Evolutionary conservation across 768 basidiomycete species (phyloP).

Genomic region (Lactarius hatsudake): DNA sequence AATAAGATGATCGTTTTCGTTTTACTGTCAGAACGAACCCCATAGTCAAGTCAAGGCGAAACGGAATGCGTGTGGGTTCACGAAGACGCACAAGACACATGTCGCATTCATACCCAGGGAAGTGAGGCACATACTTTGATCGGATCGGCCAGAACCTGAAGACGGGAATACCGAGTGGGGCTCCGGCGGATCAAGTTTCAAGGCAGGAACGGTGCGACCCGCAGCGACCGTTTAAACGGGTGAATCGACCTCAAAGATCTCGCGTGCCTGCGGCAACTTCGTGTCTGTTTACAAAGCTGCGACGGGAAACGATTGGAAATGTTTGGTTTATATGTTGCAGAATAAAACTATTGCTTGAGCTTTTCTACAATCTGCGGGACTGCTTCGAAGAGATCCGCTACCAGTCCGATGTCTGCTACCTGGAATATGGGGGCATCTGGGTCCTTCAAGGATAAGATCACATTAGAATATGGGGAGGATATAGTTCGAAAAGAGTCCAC

Average conservation of each 20-base stretch:
- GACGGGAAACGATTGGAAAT: not conserved
- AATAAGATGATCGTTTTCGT: not conserved
- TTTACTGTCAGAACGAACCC: not conserved
- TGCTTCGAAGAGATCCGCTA: conserved; percentile 88
- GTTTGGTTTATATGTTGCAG: conserved; percentile 5
- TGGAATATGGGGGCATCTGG: conserved; percentile 99
- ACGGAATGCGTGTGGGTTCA: conserved; percentile 13
- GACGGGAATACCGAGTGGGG: conserved; percentile 1
- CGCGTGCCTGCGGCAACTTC: not conserved
- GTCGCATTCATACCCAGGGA: not conserved
- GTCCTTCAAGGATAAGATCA: conserved; percentile 51
- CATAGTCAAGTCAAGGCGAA: not conserved
- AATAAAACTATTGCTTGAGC: conserved; percentile 47
- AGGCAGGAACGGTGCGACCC: not conserved
- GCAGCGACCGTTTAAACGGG: not conserved
- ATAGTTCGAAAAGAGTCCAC: conserved; percentile 38
- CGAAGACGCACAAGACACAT: not conserved
- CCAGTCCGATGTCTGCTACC: conserved; percentile 92
- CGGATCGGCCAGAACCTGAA: not conserved
- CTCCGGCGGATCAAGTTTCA: not conserved
- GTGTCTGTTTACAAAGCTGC: not conserved
- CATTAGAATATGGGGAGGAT: not conserved
- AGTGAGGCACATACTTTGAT: not conserved
- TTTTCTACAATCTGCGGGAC: conserved; percentile 91
- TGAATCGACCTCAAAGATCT: not conserved